Evolutionary conservation across 768 basidiomycete genomes (phyloP), one percentile per base, ranked within the genome.

Genomic region (Cystofilobasidium ferigula): DNA sequence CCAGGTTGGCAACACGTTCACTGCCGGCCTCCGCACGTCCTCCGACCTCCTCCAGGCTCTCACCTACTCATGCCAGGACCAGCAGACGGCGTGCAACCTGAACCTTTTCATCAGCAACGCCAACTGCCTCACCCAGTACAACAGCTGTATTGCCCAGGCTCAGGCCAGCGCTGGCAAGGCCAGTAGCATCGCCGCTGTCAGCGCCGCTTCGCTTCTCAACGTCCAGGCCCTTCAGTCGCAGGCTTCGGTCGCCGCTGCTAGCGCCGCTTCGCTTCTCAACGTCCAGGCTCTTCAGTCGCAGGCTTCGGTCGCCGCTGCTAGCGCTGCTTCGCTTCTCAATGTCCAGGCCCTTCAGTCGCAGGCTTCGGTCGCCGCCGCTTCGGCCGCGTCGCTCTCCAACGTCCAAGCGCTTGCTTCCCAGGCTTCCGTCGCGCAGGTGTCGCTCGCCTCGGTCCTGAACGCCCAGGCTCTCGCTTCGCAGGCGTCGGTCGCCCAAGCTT

Each of bases 331-430:
- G 30, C 18, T 62, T 24, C 35, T 30, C 30, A n/a, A n/a, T 28
- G 22, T 36, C 40, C 61, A 59, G 57, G 38, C 24, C 18, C 34
- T 61, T 24, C 24, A 30, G 16, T 62, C 61, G 32, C 60, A 61
- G 45, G 47, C 47, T 24, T 48, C 61, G 30, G 45, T 32, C 47
- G 61, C 61, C n/a, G 26, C 38, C 9, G 53, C 62, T 38, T 51
- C 51, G 26, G 28, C 30, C 30, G 51, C 51, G 10, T 51, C 48
- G 8, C 24, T 51, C 24, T 24, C 26, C 13, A 51, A 28, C 48
- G 16, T 51, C 48, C n/a, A 51, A 24, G 48, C 24, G 10, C 40
- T 42, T 26, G 10, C n/a, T 26, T 42, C 58, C n/a, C 38, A 40
- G 36, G 42, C 30, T 16, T 47, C 45, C 28, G 42, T n/a, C 26